A percentile compares a stretch with the other conserved stretches of the same genome.
phyloP scores from a whole-genome alignment of 768 basidiomycete species.

The Wakefieldia striispora region DNA sequence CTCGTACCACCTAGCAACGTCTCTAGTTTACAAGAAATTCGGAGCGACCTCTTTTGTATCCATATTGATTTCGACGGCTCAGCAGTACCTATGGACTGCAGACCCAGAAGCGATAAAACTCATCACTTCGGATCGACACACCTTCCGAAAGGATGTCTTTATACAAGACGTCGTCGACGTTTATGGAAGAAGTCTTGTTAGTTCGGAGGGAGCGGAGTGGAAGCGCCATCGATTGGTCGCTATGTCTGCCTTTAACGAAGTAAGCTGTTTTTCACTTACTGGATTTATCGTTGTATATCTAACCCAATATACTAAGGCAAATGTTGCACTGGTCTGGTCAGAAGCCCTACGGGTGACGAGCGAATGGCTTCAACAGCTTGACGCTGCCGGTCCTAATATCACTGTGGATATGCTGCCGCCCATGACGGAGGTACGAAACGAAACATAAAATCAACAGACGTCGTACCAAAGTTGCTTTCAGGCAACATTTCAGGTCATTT shows the following conservation, averaged over 20 bases:
- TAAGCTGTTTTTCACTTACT: conserved; percentile 5
- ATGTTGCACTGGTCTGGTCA: conserved; percentile 48
- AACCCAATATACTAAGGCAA: conserved; percentile 30
- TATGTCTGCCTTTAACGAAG: conserved; percentile 53
- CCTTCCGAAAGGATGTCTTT: no score
- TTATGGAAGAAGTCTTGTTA: no score
- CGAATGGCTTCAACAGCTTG: conserved; percentile 45
- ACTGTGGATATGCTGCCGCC: conserved; percentile 12
- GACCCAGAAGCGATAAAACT: no score
- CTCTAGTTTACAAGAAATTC: no score
- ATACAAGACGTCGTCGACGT: no score
- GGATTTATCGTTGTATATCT: neutral
- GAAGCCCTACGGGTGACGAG: conserved; percentile 39
- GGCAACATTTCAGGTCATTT: conserved; percentile 39
- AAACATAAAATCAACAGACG: neutral
- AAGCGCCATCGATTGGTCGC: conserved; percentile 42
- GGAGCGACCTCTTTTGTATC: no score
- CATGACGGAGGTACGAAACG: conserved; percentile 14
- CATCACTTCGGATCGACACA: no score
- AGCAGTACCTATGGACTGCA: no score
- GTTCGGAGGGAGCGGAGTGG: no score
- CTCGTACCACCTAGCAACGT: no score
- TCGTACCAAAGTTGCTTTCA: conserved; percentile 7
- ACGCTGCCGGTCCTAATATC: conserved; percentile 20
- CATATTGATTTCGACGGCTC: no score